Evolutionary conservation across 2,329 filamentous ascomycete species (phyloP), one percentile per base, ranked within the genome.

Genomic region (Aspergillus intermedius): DNA sequence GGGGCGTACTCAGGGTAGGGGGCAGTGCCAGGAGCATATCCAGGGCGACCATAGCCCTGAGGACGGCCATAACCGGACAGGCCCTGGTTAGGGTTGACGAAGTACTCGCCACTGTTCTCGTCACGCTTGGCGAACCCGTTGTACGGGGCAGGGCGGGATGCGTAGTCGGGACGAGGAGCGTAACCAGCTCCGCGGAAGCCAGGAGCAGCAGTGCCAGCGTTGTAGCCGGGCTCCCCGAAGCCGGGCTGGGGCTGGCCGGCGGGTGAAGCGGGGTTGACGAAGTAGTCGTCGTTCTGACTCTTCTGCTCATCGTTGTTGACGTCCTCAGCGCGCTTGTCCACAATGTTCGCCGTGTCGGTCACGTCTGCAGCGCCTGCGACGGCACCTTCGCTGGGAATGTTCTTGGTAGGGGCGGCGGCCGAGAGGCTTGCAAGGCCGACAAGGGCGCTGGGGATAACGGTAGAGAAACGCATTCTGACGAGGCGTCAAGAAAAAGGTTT

Each of bases 391-490:
- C 25, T 30, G 25, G 25, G 25, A 12, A 30, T 30, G 25, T 30
- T 30, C 25, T 30, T 30, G 34, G 34, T 19, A n/a, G 34, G 34
- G 3, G 34, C 34, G 17, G 34, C 34, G 9, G 34, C 34, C n/a
- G 34, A 17, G n/a, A 37, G 34, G 17, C n/a, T 19, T 37, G 34
- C 34, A 17, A 37, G 17, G n/a, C 34, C 34, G 34, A 19, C 34
- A 17, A 37, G 34, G 3, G 34, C 34, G n/a, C 34, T 19, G n/a
- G 34, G 34, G 34, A 46, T 60, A 28, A 45, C 47, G 6, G 15
- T 35, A 6, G 22, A 46, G n/a, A 37, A 37, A 37, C 34, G 34
- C 34, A 37, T 37, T 37, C 2, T 17, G 34, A 37, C 9, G 34
- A 37, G 9, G 17, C n/a, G 9, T 37, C 17, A 13, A n/a, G n/a